Evolutionary conservation across 2,329 filamentous ascomycete species (phyloP), one percentile per base, ranked within the genome.

Genomic region (Mariannaea elegans): DNA sequence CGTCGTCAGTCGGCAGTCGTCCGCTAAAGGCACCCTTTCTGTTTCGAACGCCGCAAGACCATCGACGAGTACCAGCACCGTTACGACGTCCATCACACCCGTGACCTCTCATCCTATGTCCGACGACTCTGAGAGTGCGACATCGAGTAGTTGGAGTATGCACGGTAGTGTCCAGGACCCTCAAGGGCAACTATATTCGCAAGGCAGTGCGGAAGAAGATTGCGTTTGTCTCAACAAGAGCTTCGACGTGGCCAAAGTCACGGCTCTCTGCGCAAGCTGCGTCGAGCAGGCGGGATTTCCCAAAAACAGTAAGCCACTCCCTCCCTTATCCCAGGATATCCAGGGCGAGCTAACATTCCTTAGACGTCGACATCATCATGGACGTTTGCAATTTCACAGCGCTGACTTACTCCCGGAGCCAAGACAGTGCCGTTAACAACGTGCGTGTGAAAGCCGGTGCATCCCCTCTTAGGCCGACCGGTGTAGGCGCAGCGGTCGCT

Each of bases 221-320:
- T 80, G 78, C 50, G 74, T 78, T 4, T 80, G 78, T 49, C 49
- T 62, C 7, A 79, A 80, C 50, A 64, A 68, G 52, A 80, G 78
- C 63, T 80, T 80, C 50, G 69, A 80, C 44, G 78, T 80, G 12
- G 68, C 73, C 31, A 61, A 67, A 34, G 62, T 80, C n/a, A 73
- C 76, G 6, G 76, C 71, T 1, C 63, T 79, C 8, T 80, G 78
- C 38, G 70, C 77, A 16, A 75, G 76, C 51, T 80, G 78, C 57
- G 75, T 80, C 32, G 53, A 64, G 5, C 64, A 72, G 57, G 66
- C 71, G 16, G 72, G 72, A 0, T 68, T 75, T 56, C 53, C 63
- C 21, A 65, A 72, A 10, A 76, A 71, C 27, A 73, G 77, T 78
- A 62, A 65, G 75, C 69, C 7, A 32, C 10, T 31, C 14, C 24